Base-by-base conservation (phyloP, 129 eudicot genomes). In the Oenanthe sinensis region DNA sequence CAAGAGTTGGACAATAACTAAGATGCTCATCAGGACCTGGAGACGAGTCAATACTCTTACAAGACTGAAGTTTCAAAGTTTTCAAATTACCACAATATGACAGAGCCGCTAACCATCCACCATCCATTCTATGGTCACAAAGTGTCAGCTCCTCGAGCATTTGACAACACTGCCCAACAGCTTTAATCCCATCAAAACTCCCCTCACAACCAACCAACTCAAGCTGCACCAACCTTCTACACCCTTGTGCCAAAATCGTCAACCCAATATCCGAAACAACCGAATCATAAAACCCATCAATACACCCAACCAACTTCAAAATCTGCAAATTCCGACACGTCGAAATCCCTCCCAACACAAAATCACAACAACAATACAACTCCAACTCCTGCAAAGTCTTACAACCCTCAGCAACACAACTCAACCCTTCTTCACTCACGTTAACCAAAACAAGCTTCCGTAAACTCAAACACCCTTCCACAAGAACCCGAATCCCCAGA, bases 191-290 rank as follows among this genome's bases (percentile, higher is more conserved):
- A 70, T 92, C 97, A 78, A 90, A 95, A 84, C 99, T 95, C 45
- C 99, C 99, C 84, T 95, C 99, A 77, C 99, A 95, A 33, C 99
- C 99, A 40, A 85, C 96, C 46, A 95, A 86, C 87, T 95, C 99
- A 76, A 95, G 91, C 87, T 90, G 92, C 73, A 95, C 45, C 55
- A 95, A 83, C 50, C 99, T 80, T 44, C 86, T 87, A 86, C 99
- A 95, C 50, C 92, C 99, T 71, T 95, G 99, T 2, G 99, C 99
- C 85, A 95, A 79, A 52, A 95, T 88, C 1, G 99, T 95, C 83
- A 95, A 73, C 80, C 97, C 99, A 70, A 95, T 95, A 82, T 95
- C 99, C 1, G 99, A 82, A 80, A 95, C 85, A 17, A 85, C 89
- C 0, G 94, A 84, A 73, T 90, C 91, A 81, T 95, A 95, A 65